Base-by-base conservation (phyloP, 805 yeast species). In the Candida suzukii region DNA sequence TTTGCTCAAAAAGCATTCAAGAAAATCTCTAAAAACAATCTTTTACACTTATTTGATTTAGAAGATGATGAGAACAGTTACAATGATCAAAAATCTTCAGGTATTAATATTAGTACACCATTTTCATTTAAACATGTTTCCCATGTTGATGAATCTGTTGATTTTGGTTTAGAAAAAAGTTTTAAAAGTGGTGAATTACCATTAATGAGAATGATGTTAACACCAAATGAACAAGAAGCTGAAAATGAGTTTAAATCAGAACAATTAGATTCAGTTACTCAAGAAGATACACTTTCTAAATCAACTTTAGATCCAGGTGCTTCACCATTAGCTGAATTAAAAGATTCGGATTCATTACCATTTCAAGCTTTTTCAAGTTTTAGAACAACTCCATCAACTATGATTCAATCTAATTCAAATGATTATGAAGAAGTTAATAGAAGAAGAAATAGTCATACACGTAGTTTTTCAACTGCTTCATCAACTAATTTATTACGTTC, bases 71-170 rank as follows among this genome's bases (percentile, higher is more conserved):
- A 19, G 9, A 27, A 14, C 7, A 19, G 22, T 18, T 18, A 31
- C 11, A 9, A 10, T 18, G n/a, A 17, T 12, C 21, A 17, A 19
- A n/a, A n/a, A n/a, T n/a, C n/a, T n/a, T n/a, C n/a, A n/a, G n/a
- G n/a, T n/a, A 14, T 17, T 6, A 19, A 18, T 14, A 60, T 63
- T 21, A 54, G 63, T 35, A 54, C 64, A 9, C 67, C 68, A 3
- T 58, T 56, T 26, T 58, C 50, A 0, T 62, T 62, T 46, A 48
- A 48, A 32, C 68, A 63, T 39, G 50, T 61, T 18, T 51, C 66
- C 3, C 67, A 62, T 41, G 49, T 61, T 21, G 62, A 61, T 32
- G 49, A 54, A 16, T 45, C 50, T 19, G 40, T 45, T 4, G 48
- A 50, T 2, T 63, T 60, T 46, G 67, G 67, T 0, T 41, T 62